Base-by-base conservation (phyloP, 495 filamentous ascomycete genomes). In the Tuber indicum region DNA sequence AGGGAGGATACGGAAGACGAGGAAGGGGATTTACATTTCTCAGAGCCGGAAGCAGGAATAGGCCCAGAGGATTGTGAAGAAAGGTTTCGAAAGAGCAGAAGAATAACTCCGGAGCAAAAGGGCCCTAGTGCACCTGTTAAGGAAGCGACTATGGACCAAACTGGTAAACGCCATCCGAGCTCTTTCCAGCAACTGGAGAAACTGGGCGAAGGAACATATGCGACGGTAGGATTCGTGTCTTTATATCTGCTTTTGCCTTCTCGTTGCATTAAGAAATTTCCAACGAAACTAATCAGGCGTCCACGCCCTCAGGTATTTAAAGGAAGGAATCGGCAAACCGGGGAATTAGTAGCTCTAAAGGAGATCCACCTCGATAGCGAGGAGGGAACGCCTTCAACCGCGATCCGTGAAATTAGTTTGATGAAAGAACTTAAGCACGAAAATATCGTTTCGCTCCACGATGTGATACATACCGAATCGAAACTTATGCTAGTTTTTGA, bases 351-450 rank as follows among this genome's bases (percentile, higher is more conserved):
- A 76, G 96, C 96, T 16, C 88, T 99, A 75, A 99, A 99, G 86
- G 97, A 99, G 87, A 99, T 99, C 81, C 96, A 98, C 83, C 93
- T 99, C 73, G 96, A 99, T 83, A 96, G 93, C 73, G 96, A 99
- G 88, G 96, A 99, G 87, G 96, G 96, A 72, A 98, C 97, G 0
- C 96, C 96, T 0, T 94, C 92, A n/a, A 99, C 96, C 19, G 96
- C 96, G 49, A 99, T 99, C 84, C 94, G 96, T 70, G 96, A 99
- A 86, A 99, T 99, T 83, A 97, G 94, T 0, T 87, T 99, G 44
- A 97, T 99, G 92, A 99, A 99, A 86, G 96, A 99, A 85, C 89
- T 98, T 82, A 98, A 97, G 85, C 94, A 99, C 86, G 93, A 97
- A 82, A 97, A 97, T 84, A 98, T 98, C 76, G 95, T 99, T 75